phyloP scores from a whole-genome alignment of 257 asterid species.

The Marsdenia floribunda region DNA sequence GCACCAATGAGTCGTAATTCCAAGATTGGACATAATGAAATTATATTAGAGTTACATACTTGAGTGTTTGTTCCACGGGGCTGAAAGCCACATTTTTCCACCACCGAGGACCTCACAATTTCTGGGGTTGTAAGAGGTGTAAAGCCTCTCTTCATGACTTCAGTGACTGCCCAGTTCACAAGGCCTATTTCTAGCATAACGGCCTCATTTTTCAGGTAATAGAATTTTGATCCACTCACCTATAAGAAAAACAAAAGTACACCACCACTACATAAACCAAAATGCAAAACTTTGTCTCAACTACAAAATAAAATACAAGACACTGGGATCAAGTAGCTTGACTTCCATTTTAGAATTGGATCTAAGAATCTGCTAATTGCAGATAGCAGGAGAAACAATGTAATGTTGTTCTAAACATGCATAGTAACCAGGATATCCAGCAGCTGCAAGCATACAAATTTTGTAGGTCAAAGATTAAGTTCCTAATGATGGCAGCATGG shows the following conservation, averaged over 20 bases:
- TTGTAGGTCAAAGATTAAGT: neutral
- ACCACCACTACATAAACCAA: neutral
- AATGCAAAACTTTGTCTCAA: neutral
- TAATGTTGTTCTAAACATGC: neutral
- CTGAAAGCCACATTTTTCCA: slow-evolving; percentile 97
- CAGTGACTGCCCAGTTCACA: slow-evolving; percentile 86
- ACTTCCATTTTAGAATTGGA: neutral
- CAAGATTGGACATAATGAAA: neutral
- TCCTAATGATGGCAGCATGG: neutral
- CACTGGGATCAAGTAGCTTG: neutral
- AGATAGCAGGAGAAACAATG: neutral
- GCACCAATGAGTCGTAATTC: neutral
- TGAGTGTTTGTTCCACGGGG: slow-evolving; percentile 98
- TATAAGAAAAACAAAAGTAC: slow-evolving; percentile 18
- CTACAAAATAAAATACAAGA: neutral
- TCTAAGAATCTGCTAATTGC: neutral
- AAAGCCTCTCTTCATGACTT: slow-evolving; percentile 89
- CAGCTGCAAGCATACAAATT: neutral
- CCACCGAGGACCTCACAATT: slow-evolving; percentile 83
- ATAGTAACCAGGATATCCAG: neutral
- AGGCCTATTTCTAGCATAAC: slow-evolving; percentile 88
- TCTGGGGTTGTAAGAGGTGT: slow-evolving; percentile 91
- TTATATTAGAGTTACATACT: slow-evolving; percentile 35
- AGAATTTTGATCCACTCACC: slow-evolving; percentile 97
- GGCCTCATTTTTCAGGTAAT: slow-evolving; percentile 94